These are phyloP conservation scores for Fusarium chaquense DNA, from an alignment of 2,329 filamentous ascomycete genomes.

Conservation along the genomic window DNA sequence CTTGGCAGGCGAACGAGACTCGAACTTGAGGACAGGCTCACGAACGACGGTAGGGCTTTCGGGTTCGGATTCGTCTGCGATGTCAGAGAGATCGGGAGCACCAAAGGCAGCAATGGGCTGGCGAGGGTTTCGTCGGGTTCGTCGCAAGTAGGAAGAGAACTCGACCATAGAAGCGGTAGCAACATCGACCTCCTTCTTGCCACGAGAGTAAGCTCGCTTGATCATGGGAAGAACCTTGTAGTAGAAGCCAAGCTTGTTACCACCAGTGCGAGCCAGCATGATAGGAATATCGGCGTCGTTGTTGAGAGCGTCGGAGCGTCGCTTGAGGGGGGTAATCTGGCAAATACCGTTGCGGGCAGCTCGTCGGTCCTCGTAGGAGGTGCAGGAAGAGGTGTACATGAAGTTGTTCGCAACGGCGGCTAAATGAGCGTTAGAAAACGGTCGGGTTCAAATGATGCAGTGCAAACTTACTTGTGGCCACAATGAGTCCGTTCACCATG, in stretches of 20 bases:
- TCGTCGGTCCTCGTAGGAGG: conserved; percentile 20
- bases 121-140: conserved; percentile 41
- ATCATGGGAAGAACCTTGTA: conserved; percentile 45
- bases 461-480: conserved; percentile 48
- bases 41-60: conserved; percentile 44
- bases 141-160: conserved; percentile 36
- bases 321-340: conserved; percentile 49
- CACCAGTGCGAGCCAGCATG: conserved; percentile 31
- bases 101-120: conserved; percentile 42
- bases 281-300: conserved; percentile 11
- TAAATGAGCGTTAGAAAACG: conserved; percentile 36
- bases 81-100: conserved; percentile 44
- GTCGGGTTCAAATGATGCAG: fast-evolving
- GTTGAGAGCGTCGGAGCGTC: conserved; percentile 31
- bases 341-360: conserved; percentile 16
- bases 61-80: conserved; percentile 49
- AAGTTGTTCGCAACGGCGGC: conserved; percentile 47
- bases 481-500: conserved; percentile 37
- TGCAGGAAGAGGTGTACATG: conserved; percentile 31
- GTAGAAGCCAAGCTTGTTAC: conserved; percentile 48
- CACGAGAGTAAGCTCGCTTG: conserved; percentile 37
- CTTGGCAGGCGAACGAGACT: conserved; percentile 51
- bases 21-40: conserved; percentile 38
- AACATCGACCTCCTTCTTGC: conserved; percentile 42
- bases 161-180: conserved; percentile 47